These are phyloP conservation scores for Xylaria sp. DNA, from an alignment of 2,329 filamentous ascomycete species.

Conservation along the genomic window DNA sequence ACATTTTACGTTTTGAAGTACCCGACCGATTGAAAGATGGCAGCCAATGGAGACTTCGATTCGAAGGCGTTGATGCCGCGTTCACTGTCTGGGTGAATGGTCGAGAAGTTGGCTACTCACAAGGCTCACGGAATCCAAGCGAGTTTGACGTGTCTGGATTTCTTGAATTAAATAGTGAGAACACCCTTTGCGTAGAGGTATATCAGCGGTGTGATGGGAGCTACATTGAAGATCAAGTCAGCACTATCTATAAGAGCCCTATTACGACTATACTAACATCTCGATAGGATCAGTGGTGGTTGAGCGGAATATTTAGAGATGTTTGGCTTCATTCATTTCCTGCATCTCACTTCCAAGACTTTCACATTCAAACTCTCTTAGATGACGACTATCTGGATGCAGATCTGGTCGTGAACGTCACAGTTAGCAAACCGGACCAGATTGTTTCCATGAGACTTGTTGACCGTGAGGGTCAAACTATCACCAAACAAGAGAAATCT, in stretches of 20 bases:
- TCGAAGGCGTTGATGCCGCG: conserved; percentile 78
- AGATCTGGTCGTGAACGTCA: conserved; percentile 58
- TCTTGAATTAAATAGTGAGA: conserved; percentile 58
- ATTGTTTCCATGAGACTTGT: conserved; percentile 52
- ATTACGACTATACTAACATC: conserved; percentile 24
- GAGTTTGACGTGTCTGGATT: conserved; percentile 75
- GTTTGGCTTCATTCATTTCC: conserved; percentile 73
- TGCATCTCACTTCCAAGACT: conserved; percentile 63
- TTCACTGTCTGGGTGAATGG: conserved; percentile 79
- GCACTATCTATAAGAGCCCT: conserved; percentile 15
- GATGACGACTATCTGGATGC: conserved; percentile 65
- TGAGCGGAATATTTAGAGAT: conserved; percentile 75
- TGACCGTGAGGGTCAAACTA: conserved; percentile 47
- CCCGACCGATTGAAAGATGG: conserved; percentile 55
- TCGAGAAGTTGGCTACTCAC: conserved; percentile 73
- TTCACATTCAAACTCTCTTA: conserved; percentile 65
- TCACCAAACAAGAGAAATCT: conserved; percentile 44
- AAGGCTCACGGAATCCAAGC: conserved; percentile 76
- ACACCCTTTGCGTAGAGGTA: conserved; percentile 71
- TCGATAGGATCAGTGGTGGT: conserved; percentile 72
- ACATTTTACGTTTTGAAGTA: conserved; percentile 66
- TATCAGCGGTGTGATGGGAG: conserved; percentile 78
- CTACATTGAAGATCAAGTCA: conserved; percentile 73
- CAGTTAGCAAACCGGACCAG: conserved; percentile 52
- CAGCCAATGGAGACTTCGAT: conserved; percentile 72